These are phyloP conservation scores for Mycena rosella DNA, from an alignment of 768 basidiomycete genomes.

Conservation along the genomic window DNA sequence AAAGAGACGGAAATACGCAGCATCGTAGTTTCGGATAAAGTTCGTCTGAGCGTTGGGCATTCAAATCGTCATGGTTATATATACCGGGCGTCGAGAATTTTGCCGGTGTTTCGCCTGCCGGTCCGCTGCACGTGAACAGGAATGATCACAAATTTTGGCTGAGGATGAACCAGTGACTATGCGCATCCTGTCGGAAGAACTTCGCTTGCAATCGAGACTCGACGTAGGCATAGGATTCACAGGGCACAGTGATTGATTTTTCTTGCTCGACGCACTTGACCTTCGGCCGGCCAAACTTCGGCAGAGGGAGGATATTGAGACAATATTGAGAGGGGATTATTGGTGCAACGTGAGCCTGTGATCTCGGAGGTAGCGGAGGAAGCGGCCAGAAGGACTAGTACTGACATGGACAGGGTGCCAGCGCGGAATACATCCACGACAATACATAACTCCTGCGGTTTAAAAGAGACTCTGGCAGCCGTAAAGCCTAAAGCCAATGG, in stretches of 20 bases:
- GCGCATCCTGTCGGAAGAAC: constrained; percentile 2
- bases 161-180: constrained; percentile 8
- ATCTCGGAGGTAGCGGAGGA: background rate
- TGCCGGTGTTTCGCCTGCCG: constrained; percentile 18
- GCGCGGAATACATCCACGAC: background rate
- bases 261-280: constrained; percentile 12
- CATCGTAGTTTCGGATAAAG: constrained; percentile 18
- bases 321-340: no score
- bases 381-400: background rate
- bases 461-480: background rate
- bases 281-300: constrained; percentile 12
- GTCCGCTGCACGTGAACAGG: constrained; percentile 13
- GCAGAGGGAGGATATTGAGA: background rate
- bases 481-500: no score
- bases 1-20: constrained; percentile 13
- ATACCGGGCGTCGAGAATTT: background rate
- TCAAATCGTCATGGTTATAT: constrained; percentile 8
- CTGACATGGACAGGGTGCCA: no score
- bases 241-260: constrained; percentile 1
- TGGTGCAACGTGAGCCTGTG: background rate
- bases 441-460: background rate
- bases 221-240: background rate
- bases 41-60: background rate
- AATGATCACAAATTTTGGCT: background rate
- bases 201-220: background rate